Percentiles rank a stretch among this genome's conserved stretches.
phyloP scores from a whole-genome alignment of 768 basidiomycete species.

The Tylopilus felleus region DNA sequence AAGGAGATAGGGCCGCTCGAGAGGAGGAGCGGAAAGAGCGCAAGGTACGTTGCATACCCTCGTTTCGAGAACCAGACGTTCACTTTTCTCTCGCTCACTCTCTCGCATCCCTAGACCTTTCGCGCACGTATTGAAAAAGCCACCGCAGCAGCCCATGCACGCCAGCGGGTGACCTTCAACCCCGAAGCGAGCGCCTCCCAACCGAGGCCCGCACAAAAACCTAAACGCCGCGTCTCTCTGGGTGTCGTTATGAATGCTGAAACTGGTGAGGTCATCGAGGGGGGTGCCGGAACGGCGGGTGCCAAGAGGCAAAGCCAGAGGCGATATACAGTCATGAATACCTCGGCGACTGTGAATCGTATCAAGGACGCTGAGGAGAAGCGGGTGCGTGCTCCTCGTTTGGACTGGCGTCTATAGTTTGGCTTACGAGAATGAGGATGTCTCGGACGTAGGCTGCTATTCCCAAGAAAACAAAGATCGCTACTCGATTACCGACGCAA shows the following conservation, averaged over 20 bases:
- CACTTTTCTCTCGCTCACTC: background rate
- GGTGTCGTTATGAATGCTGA: conserved; percentile 55
- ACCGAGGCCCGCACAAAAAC: conserved; percentile 25
- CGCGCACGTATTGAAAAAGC: conserved; percentile 58
- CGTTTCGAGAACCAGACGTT: background rate
- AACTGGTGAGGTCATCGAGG: conserved; percentile 54
- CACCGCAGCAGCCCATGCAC: conserved; percentile 63
- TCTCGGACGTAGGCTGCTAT: conserved; percentile 43
- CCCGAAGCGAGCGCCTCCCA: conserved; percentile 41
- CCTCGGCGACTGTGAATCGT: conserved; percentile 61
- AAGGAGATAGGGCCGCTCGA: conserved; percentile 51
- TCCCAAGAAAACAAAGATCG: conserved; percentile 59
- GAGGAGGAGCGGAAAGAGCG: conserved; percentile 58
- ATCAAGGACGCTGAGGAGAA: conserved; percentile 61
- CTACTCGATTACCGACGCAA: conserved; percentile 60
- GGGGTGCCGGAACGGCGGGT: conserved; percentile 15
- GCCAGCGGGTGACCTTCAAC: conserved; percentile 66
- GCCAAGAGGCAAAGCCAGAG: conserved; percentile 57
- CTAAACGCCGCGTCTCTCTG: conserved; percentile 51
- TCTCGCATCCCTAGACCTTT: conserved; percentile 40
- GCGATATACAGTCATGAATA: conserved; percentile 67
- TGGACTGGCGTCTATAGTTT: background rate
- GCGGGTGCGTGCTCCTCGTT: conserved; percentile 40
- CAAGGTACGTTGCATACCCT: conserved; percentile 10
- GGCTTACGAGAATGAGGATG: background rate